These are phyloP conservation scores for Monosporascus ibericus DNA, from an alignment of 2,329 filamentous ascomycete species.

Conservation along the genomic window DNA sequence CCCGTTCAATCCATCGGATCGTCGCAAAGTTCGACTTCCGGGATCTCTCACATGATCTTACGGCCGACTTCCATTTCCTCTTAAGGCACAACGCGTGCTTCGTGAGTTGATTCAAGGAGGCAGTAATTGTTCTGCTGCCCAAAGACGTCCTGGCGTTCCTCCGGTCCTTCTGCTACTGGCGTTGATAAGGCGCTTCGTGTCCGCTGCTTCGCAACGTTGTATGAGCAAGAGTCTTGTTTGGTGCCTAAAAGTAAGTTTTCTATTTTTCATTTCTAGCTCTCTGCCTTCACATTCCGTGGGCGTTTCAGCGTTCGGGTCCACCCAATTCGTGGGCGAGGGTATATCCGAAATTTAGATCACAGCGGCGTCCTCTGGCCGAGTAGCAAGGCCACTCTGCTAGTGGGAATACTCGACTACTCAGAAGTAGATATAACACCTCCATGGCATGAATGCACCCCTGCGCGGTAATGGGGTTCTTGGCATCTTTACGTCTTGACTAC, in stretches of 20 bases:
- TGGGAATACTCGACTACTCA: not conserved
- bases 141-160: conserved; percentile 1
- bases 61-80: not conserved
- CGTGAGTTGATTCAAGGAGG: not conserved
- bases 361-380: not conserved
- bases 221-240: conserved; percentile 30
- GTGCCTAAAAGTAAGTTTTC: conserved; percentile 48
- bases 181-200: conserved; percentile 21
- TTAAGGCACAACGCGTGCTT: not conserved
- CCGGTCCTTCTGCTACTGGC: conserved; percentile 13
- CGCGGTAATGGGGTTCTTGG: not conserved
- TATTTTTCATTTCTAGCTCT: conserved; percentile 8
- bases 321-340: not conserved
- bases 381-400: not conserved
- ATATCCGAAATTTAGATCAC: not conserved
- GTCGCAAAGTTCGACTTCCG: conserved; percentile 16
- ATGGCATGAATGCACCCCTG: not conserved
- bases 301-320: conserved; percentile 14
- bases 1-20: conserved; percentile 15
- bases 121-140: not conserved
- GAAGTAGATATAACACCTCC: not conserved
- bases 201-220: conserved; percentile 21
- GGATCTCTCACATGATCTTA: conserved; percentile 14
- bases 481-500: not conserved
- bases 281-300: not conserved